Base-by-base conservation (phyloP, 257 asterid species). In the Solanum tarijense region DNA sequence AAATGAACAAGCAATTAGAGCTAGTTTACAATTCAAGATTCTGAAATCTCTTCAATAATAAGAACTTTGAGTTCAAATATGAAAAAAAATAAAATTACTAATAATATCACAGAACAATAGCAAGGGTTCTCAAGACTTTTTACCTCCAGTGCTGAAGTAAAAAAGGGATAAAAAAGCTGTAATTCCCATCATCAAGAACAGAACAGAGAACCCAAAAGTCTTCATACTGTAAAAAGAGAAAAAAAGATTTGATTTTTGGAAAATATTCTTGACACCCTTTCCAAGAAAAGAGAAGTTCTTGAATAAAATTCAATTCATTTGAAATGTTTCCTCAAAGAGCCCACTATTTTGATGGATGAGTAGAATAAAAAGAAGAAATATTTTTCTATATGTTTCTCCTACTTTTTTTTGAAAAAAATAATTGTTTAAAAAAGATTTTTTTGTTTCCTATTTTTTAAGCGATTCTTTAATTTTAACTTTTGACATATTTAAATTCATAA, bases 181-280 rank as follows among this genome's bases (percentile, higher is more conserved):
- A 76, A 89, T 46, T 88, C 89, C 91, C 72, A 90, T 89, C 84
- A 90, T 79, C 89, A 91, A 89, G 71, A 92, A 86, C 90, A 93
- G 32, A 86, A 93, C 78, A 88, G 89, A 91, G 81, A 90, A 41
- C 48, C 94, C 94, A 90, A 92, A 91, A 83, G 41, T 86, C 92
- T 91, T 93, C 98, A 94, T 95, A 83, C n/a, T 87, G 81, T 65
- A 88, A 83, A 25, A 38, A 55, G 7, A 0, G 1, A 5, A 75
- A 12, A 38, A 41, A 29, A 29, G 41, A 81, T 48, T 82, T 21
- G 23, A 32, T 32, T 16, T 82, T 29, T 48, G 32, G 7, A 9
- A 48, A 4, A 13, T 1, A 1, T 31, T 29, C 12, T 29, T 82
- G 20, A 31, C 86, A 31, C 71, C 43, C 71, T 82, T 48, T 48